Evolutionary conservation across 2,329 filamentous ascomycete species (phyloP), one percentile per base, ranked within the genome.

Genomic region (Neospermospora avenae): DNA sequence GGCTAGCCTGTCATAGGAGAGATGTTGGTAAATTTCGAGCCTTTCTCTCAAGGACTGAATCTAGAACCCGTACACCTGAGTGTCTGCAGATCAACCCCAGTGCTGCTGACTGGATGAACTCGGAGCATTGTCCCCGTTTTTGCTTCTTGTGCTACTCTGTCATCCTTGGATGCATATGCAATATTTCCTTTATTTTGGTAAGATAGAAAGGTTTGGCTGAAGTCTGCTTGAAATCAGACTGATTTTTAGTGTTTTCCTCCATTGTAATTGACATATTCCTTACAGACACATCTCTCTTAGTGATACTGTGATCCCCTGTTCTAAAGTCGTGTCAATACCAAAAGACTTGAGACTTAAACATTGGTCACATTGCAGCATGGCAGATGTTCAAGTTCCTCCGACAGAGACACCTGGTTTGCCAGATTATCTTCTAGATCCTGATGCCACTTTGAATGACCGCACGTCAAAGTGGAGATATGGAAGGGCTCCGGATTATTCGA

Each of bases 401-500:
- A 58, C 46, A 3, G 45, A 65, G 16, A 45, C 63, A 16, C 61
- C 69, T 25, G 59, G 53, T n/a, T 56, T 64, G 69, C 83, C 84
- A 22, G 84, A 87, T 71, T 86, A 85, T 65, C 76, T 86, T 57
- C 76, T 80, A 18, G 79, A 84, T 63, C 79, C 82, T 0, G 80
- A 86, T 69, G 83, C 84, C 24, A 81, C 85, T 48, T 75, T 85
- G 54, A 77, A 78, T 55, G 82, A 85, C 51, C 72, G 78, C 11
- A 55, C 55, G 25, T 81, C 80, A 11, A 76, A 78, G 57, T 88
- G 85, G 85, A 77, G 85, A 48, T 82, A 86, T 72, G 83, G 83
- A 10, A 73, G 74, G 57, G 77, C 82, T 42, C 86, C 86, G 1
- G 84, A 88, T 69, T 89, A 89, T 71, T 78, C 77, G 39, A 86